Evolutionary conservation across 352 stramenopile genomes (phyloP).

Genomic region (Phytophthora quininea): DNA sequence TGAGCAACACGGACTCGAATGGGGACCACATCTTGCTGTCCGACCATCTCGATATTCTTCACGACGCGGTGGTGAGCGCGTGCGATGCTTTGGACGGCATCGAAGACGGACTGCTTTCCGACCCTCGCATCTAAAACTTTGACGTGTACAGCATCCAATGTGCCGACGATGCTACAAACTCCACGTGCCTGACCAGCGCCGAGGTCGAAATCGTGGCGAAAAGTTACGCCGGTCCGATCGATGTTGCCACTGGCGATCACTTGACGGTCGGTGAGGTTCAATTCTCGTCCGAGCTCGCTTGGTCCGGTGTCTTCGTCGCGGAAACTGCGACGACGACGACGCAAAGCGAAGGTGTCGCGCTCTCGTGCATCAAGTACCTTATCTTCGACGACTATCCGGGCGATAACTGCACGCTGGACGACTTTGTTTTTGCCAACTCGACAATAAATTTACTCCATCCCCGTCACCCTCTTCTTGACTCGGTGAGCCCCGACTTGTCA

Average conservation of each 20-base stretch:
- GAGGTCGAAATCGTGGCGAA: slow-evolving; percentile 23
- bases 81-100: slow-evolving; percentile 24
- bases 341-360: slow-evolving; percentile 19
- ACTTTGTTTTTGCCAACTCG: slow-evolving; percentile 25
- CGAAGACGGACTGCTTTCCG: slow-evolving; percentile 21
- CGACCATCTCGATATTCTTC: slow-evolving; percentile 7
- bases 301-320: slow-evolving; percentile 22
- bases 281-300: slow-evolving; percentile 28
- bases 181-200: slow-evolving; percentile 9
- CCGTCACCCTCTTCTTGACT: slow-evolving; percentile 27
- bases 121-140: slow-evolving; percentile 25
- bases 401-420: slow-evolving; percentile 24
- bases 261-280: slow-evolving; percentile 30
- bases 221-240: slow-evolving; percentile 29
- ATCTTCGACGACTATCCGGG: slow-evolving; percentile 16
- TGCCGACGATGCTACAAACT: background rate
- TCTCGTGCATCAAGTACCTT: slow-evolving; percentile 25
- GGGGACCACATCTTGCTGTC: slow-evolving; percentile 2
- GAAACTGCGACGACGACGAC: background rate
- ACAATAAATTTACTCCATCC: slow-evolving; percentile 25
- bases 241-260: slow-evolving; percentile 12
- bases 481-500: slow-evolving; percentile 24
- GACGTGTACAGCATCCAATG: slow-evolving; percentile 10
- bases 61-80: slow-evolving; percentile 16
- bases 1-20: slow-evolving; percentile 13